Percentiles rank a stretch among this genome's conserved stretches.
phyloP scores from a whole-genome alignment of 2,329 filamentous ascomycete species.

The Colletotrichum godetiae region DNA sequence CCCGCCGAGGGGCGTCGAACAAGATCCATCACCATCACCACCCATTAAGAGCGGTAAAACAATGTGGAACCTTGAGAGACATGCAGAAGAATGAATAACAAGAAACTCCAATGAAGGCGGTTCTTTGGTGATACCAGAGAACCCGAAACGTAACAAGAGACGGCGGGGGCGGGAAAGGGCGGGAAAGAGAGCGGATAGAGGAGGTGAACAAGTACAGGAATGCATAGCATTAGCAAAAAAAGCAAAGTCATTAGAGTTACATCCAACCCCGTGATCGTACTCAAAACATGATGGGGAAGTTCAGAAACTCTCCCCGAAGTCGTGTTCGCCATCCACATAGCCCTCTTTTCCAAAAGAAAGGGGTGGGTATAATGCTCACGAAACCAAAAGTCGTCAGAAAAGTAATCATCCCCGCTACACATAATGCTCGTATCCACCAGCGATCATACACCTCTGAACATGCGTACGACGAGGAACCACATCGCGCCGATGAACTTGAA shows the following conservation, averaged over 20 bases:
- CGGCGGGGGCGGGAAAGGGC: not conserved
- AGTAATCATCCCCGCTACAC: not conserved
- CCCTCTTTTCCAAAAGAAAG: slow-evolving; percentile 8
- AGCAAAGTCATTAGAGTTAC: slow-evolving; percentile 32
- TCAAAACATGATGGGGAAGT: slow-evolving; percentile 31
- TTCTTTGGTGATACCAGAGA: slow-evolving; percentile 26
- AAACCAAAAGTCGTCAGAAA: not conserved
- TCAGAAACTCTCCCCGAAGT: slow-evolving; percentile 19
- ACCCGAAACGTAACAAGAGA: slow-evolving; percentile 11
- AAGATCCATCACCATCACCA: not conserved
- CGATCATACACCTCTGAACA: slow-evolving; percentile 78
- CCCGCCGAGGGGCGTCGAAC: slow-evolving; percentile 9
- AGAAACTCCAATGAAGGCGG: slow-evolving; percentile 8
- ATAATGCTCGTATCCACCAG: not conserved
- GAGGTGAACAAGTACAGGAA: slow-evolving; percentile 13
- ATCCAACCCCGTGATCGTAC: slow-evolving; percentile 26
- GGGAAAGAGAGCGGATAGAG: not conserved
- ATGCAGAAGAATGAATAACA: slow-evolving; percentile 10
- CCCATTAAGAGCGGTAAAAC: slow-evolving; percentile 14
- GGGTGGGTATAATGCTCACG: slow-evolving; percentile 35
- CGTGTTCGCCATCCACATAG: slow-evolving; percentile 33
- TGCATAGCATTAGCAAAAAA: not conserved
- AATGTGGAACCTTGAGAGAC: not conserved
- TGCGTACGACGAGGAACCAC: slow-evolving; percentile 91
- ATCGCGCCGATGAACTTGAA: slow-evolving; percentile 90